A percentile compares a stretch with the other conserved stretches of the same genome.
These are phyloP conservation scores for Coelastrella sp. DNA, from an alignment of 139 green algal genomes.

Conservation along the genomic window DNA sequence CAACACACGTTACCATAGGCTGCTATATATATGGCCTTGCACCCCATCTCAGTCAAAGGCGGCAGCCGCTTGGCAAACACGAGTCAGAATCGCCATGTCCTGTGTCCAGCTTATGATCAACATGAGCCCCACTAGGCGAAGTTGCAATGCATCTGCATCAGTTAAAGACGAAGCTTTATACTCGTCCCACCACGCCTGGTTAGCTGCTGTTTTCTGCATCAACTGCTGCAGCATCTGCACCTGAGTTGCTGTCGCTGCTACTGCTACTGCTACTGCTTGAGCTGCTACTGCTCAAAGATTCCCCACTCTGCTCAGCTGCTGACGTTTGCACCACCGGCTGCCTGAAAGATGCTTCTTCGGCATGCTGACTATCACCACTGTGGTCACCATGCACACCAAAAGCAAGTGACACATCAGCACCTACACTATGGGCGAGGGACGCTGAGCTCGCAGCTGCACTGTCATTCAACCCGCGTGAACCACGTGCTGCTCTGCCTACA, in stretches of 20 bases:
- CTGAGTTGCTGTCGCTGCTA: neutral
- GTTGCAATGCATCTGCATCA: too few relatives aligned
- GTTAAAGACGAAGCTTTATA: too few relatives aligned
- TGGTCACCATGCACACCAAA: neutral
- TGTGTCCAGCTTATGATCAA: too few relatives aligned
- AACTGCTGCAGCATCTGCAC: neutral
- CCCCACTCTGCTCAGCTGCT: slow-evolving; percentile 15
- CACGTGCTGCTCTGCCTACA: neutral
- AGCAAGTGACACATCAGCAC: neutral
- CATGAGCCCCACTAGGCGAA: too few relatives aligned
- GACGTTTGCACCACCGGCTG: neutral
- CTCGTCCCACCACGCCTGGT: too few relatives aligned
- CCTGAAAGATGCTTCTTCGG: too few relatives aligned
- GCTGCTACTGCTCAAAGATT: neutral
- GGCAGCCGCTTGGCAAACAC: too few relatives aligned
- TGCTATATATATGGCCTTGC: too few relatives aligned
- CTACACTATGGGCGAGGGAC: neutral
- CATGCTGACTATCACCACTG: neutral
- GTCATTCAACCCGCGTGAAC: neutral
- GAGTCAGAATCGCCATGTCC: too few relatives aligned
- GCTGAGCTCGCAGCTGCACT: neutral
- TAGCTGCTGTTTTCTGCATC: too few relatives aligned
- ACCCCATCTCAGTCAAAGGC: too few relatives aligned
- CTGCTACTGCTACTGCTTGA: neutral
- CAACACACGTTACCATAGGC: too few relatives aligned